phyloP scores from a whole-genome alignment of 768 basidiomycete genomes.

The Russula dissimulans region DNA sequence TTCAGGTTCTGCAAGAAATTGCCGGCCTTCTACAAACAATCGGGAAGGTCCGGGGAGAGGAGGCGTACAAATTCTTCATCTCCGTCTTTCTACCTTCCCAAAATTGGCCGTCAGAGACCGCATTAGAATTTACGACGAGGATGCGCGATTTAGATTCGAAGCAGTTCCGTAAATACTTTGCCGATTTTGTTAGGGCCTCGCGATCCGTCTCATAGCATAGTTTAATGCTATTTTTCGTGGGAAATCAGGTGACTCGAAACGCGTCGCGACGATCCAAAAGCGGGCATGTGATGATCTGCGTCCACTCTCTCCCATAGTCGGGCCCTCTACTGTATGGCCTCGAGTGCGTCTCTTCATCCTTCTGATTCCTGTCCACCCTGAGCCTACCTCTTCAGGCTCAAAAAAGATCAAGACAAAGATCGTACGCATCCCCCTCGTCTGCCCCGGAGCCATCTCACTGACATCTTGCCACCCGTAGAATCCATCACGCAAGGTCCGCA shows the following conservation, averaged over 20 bases:
- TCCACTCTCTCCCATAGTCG: no score
- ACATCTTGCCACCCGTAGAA: conserved; percentile 26
- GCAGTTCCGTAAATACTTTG: conserved; percentile 77
- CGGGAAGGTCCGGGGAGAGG: conserved; percentile 65
- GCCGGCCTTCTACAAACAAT: conserved; percentile 76
- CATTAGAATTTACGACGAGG: conserved; percentile 69
- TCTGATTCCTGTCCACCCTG: background rate
- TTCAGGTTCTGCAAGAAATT: conserved; percentile 82
- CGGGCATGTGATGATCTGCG: background rate
- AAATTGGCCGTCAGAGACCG: conserved; percentile 73
- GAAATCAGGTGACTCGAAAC: conserved; percentile 5
- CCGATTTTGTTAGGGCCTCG: conserved; percentile 71
- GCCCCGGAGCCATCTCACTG: conserved; percentile 17
- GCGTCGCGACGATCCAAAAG: background rate
- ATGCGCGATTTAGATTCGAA: conserved; percentile 67
- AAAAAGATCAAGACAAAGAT: conserved; percentile 32
- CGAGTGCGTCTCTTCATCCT: conserved; percentile 21
- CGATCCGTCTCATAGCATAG: conserved; percentile 29
- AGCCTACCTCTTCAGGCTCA: conserved; percentile 16
- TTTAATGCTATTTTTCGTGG: no score
- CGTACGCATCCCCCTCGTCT: conserved; percentile 28
- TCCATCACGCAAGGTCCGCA: conserved; percentile 38
- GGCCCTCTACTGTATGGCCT: conserved; percentile 21
- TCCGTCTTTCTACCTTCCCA: conserved; percentile 79
- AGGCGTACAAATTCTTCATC: conserved; percentile 75